Conservation (phyloP, 2,329 filamentous ascomycete species). For the Chalaropsis thielavioides region DNA sequence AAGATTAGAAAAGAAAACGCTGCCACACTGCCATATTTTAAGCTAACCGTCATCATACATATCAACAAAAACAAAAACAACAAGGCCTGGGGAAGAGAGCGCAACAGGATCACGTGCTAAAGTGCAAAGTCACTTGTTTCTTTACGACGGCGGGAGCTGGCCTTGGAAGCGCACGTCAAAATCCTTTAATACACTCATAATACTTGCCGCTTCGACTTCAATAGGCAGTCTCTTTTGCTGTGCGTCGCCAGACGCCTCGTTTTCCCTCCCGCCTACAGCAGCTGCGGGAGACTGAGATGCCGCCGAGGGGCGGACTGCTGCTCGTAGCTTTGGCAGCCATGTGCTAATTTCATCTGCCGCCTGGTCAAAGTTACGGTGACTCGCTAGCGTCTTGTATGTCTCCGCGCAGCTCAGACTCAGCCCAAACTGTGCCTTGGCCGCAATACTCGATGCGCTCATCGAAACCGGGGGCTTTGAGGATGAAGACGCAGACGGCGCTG, state of each 20-base stretch:
- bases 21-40: constrained; percentile 1
- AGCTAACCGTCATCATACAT: constrained; percentile 3
- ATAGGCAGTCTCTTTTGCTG: constrained; percentile 39
- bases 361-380: constrained; percentile 60
- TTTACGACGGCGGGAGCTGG: not conserved
- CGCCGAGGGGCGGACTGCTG: constrained; percentile 28
- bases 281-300: constrained; percentile 23
- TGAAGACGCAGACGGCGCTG: constrained; percentile 25
- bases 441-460: constrained; percentile 13
- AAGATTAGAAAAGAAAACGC: not conserved
- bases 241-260: constrained; percentile 11
- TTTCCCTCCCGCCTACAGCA: constrained; percentile 4
- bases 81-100: not conserved
- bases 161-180: constrained; percentile 58
- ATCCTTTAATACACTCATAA: constrained; percentile 71
- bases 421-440: constrained; percentile 26
- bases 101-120: not conserved
- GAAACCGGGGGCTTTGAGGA: not conserved
- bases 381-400: constrained; percentile 63
- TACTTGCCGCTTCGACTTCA: constrained; percentile 69
- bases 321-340: constrained; percentile 61
- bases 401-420: constrained; percentile 60
- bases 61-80: not conserved
- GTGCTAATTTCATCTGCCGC: constrained; percentile 60
- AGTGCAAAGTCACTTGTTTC: not conserved